These are phyloP conservation scores for Aphanomyces invadans DNA, from an alignment of 352 stramenopile genomes.

Conservation along the genomic window DNA sequence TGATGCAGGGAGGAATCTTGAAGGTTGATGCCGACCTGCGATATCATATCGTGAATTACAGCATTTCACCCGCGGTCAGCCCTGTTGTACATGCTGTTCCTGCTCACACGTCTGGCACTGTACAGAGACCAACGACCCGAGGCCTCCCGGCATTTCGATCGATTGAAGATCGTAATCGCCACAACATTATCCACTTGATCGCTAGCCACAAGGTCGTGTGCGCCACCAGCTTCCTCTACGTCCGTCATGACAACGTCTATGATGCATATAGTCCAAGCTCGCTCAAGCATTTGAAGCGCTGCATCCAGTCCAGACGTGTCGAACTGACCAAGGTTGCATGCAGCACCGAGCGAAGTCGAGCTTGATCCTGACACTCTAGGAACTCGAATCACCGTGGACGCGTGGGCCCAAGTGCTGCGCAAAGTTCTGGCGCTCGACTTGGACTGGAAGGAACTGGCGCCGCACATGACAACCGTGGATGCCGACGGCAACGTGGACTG, in stretches of 20 bases:
- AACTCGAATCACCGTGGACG: slow-evolving; percentile 4
- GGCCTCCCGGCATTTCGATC: slow-evolving; percentile 13
- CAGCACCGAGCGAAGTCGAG: too few relatives aligned
- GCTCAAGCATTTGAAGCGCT: not conserved
- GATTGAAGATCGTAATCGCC: slow-evolving; percentile 23
- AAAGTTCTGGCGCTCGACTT: slow-evolving; percentile 18
- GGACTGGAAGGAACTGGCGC: slow-evolving; percentile 1
- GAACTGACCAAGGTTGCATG: too few relatives aligned
- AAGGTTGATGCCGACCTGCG: not conserved
- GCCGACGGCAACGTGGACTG: not conserved
- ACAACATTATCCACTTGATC: slow-evolving; percentile 16
- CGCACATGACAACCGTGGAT: slow-evolving; percentile 3
- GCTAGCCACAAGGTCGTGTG: not conserved
- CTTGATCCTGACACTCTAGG: too few relatives aligned
- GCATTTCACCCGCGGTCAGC: not conserved
- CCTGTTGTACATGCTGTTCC: slow-evolving; percentile 6
- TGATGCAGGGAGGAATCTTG: not conserved
- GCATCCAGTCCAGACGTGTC: not conserved
- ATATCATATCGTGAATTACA: not conserved
- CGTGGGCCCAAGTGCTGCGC: slow-evolving; percentile 1
- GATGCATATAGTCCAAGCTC: not conserved
- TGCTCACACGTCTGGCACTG: too few relatives aligned
- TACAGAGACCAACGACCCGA: not conserved
- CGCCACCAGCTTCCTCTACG: not conserved
- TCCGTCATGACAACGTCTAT: not conserved